Conservation (phyloP, 768 basidiomycete species). For the Tremella mesenterica region DNA sequence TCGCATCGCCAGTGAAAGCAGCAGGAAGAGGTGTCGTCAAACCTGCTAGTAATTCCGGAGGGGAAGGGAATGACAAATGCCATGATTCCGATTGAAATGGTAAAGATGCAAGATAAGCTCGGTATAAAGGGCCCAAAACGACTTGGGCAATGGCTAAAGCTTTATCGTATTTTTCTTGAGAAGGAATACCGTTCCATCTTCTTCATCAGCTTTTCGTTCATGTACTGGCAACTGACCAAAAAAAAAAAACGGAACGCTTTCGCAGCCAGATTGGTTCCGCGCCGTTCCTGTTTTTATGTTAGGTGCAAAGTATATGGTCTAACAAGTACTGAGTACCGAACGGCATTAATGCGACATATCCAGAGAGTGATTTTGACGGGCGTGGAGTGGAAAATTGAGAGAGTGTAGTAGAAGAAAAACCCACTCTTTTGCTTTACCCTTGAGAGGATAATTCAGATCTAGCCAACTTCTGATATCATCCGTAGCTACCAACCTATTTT, state of each 20-base stretch:
- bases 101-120: slow-evolving; percentile 26
- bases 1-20: slow-evolving; percentile 25
- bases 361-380: no score
- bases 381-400: background rate
- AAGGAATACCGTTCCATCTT: slow-evolving; percentile 30
- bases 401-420: no score
- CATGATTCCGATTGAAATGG: slow-evolving; percentile 1
- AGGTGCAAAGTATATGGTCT: no score
- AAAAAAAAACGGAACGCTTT: no score
- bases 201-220: no score
- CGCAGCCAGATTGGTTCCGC: no score
- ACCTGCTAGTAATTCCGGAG: slow-evolving; percentile 29
- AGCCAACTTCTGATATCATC: slow-evolving; percentile 32
- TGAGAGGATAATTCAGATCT: slow-evolving; percentile 23
- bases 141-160: slow-evolving; percentile 30
- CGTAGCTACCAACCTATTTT: slow-evolving; percentile 16
- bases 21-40: slow-evolving; percentile 31
- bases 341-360: no score
- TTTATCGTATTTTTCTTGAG: slow-evolving; percentile 26
- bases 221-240: background rate
- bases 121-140: slow-evolving; percentile 17
- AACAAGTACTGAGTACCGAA: no score
- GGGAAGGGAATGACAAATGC: slow-evolving; percentile 16
- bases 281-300: no score
- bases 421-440: slow-evolving; percentile 28